These are phyloP conservation scores for Mortierella sp. DNA, from an alignment of 371 early-diverging fungal species.

Conservation along the genomic window DNA sequence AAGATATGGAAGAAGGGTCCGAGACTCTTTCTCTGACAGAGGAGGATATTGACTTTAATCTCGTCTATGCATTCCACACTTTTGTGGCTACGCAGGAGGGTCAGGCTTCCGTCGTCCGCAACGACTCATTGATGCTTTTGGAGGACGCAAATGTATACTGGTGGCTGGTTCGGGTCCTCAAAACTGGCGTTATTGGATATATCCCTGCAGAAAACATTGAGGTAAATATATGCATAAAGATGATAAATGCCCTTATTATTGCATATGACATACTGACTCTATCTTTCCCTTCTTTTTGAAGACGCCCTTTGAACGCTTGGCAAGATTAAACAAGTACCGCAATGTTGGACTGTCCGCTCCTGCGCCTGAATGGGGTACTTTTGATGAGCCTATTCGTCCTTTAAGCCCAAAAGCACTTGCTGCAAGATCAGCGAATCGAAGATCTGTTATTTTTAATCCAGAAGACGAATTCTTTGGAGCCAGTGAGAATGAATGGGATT, in stretches of 20 bases:
- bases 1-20: slow-evolving; percentile 63
- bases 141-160: slow-evolving; percentile 97
- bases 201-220: slow-evolving; percentile 97
- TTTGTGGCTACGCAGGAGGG: slow-evolving; percentile 96
- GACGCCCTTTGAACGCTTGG: slow-evolving; percentile 92
- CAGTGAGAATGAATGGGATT: slow-evolving; percentile 59
- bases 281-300: slow-evolving; percentile 29
- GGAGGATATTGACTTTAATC: slow-evolving; percentile 82
- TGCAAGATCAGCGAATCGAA: slow-evolving; percentile 24
- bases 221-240: slow-evolving; percentile 58
- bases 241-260: slow-evolving; percentile 11
- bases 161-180: slow-evolving; percentile 95
- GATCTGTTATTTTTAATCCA: slow-evolving; percentile 46
- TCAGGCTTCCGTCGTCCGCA: slow-evolving; percentile 91
- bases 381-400: slow-evolving; percentile 49
- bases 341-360: slow-evolving; percentile 81
- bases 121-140: slow-evolving; percentile 88
- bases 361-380: slow-evolving; percentile 49
- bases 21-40: slow-evolving; percentile 74
- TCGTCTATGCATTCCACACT: slow-evolving; percentile 94
- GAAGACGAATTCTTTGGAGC: slow-evolving; percentile 49
- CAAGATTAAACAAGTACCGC: slow-evolving; percentile 88
- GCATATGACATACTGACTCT: background rate
- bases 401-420: slow-evolving; percentile 29
- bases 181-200: slow-evolving; percentile 92